Conservation (phyloP, 257 asterid species). For the Nyctanthes arbortristis region DNA sequence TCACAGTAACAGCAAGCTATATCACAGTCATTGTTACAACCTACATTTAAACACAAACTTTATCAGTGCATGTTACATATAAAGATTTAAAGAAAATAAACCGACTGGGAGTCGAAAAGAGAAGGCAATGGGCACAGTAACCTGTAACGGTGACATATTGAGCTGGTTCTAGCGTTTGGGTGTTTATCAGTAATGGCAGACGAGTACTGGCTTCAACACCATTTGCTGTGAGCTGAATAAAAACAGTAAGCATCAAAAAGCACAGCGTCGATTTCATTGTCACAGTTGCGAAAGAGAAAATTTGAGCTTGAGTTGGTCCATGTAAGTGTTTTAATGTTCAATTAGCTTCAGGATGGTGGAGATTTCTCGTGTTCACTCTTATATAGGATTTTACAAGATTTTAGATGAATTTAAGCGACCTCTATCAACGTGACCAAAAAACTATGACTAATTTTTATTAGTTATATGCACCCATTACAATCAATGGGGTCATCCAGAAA, state of each 20-base stretch:
- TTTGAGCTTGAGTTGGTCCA: background rate
- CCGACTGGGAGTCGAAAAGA: background rate
- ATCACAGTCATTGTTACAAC: conserved; percentile 47
- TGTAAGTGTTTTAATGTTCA: background rate
- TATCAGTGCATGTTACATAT: background rate
- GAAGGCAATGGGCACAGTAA: background rate
- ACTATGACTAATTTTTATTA: background rate
- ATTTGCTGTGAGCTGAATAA: background rate
- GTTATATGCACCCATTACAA: background rate
- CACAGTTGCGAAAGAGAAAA: background rate
- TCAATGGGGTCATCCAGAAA: background rate
- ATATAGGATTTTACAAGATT: conserved; percentile 4
- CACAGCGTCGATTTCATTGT: conserved; percentile 23
- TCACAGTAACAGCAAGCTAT: conserved; percentile 48
- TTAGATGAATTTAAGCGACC: background rate
- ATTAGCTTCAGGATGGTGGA: conserved; percentile 14
- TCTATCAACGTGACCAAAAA: conserved; percentile 2
- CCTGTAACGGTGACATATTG: conserved; percentile 38
- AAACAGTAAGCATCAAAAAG: conserved; percentile 16
- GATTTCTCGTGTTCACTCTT: conserved; percentile 4
- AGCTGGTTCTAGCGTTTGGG: conserved; percentile 23
- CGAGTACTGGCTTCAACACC: conserved; percentile 19
- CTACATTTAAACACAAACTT: conserved; percentile 10
- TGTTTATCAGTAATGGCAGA: conserved; percentile 13
- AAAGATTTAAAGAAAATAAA: background rate